Evolutionary conservation across 495 filamentous ascomycete species (phyloP), one percentile per base, ranked within the genome.

Genomic region (Aspergillus ellipticus): DNA sequence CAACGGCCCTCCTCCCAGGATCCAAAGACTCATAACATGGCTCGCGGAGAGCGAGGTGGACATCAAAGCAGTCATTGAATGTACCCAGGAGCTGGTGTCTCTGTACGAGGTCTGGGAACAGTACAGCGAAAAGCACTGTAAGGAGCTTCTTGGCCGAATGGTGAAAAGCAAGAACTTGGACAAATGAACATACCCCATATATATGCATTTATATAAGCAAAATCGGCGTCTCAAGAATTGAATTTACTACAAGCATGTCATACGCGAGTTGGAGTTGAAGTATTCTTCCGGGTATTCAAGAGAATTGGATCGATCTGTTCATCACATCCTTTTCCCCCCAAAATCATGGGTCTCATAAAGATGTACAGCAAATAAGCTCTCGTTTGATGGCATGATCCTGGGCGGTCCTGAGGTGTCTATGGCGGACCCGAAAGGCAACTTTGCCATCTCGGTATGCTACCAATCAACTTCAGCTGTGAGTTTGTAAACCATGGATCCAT

Each of bases 101-200:
- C 81, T 98, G 57, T 98, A 97, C 71, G 92, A 96, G 69, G 81
- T 90, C 29, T 90, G 91, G 78, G 94, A 98, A 66, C 79, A 84
- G 62, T 96, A 93, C 63, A 89, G 85, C 58, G 92, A 97, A 63
- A 93, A 94, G 71, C 74, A 74, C 16, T 88, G 84, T 62, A 89
- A 85, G 66, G 87, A 89, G 55, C 79, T 89, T 56, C 85, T 98
- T 60, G 85, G 82, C 20, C 79, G 90, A 41, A 92, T 93, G 74
- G 83, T 96, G 49, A 96, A 94, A 72, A 85, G 83, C 24, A 80
- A 89, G 64, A 86, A 85, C n/a, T 69, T 96, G 51, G 90, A 92
- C 57, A 89, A 89, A 60, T 90, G 70, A 80, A 31, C 5, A 2
- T 39, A 13, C n/a, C 22, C 47, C 2, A 10, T 41, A 29, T 6